Conservation (phyloP, 768 basidiomycete genomes). For the Kwoniella sp. region DNA sequence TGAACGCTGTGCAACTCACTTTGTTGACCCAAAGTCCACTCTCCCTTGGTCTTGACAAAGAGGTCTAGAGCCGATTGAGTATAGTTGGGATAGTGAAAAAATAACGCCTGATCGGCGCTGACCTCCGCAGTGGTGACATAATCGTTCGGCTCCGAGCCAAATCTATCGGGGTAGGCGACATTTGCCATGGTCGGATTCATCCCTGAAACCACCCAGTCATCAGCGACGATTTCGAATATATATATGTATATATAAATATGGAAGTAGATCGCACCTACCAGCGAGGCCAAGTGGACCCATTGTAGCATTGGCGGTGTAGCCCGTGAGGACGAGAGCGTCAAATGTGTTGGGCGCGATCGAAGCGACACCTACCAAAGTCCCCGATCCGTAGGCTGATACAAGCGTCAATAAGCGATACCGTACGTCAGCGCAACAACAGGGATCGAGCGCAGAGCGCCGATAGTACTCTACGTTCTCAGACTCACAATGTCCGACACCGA, state of each 20-base stretch:
- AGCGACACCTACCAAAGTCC: neutral
- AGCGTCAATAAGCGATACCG: too few relatives aligned
- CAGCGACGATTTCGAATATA: too few relatives aligned
- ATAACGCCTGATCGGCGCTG: constrained; percentile 25
- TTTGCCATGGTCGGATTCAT: constrained; percentile 26
- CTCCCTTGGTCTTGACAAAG: constrained; percentile 35
- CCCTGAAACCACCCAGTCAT: too few relatives aligned
- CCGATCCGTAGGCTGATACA: constrained; percentile 12
- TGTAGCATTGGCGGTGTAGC: constrained; percentile 13
- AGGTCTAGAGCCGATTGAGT: constrained; percentile 24
- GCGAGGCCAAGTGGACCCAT: constrained; percentile 7
- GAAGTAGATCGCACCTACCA: too few relatives aligned
- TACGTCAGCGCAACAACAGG: too few relatives aligned
- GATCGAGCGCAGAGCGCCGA: too few relatives aligned
- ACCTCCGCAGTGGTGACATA: constrained; percentile 27
- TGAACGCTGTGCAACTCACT: constrained; percentile 10
- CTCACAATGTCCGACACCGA: constrained; percentile 32
- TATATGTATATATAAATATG: too few relatives aligned
- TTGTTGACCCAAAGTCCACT: constrained; percentile 30
- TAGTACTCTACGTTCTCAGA: too few relatives aligned
- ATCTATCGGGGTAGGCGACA: constrained; percentile 30
- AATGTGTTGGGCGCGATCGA: constrained; percentile 11
- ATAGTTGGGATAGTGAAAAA: constrained; percentile 39
- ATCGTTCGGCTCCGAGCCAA: constrained; percentile 17
- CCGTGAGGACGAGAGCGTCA: constrained; percentile 16